Percentiles rank a stretch among this genome's conserved stretches.
These are phyloP conservation scores for Backusella westeae DNA, from an alignment of 192 early-diverging fungal genomes.

Conservation along the genomic window DNA sequence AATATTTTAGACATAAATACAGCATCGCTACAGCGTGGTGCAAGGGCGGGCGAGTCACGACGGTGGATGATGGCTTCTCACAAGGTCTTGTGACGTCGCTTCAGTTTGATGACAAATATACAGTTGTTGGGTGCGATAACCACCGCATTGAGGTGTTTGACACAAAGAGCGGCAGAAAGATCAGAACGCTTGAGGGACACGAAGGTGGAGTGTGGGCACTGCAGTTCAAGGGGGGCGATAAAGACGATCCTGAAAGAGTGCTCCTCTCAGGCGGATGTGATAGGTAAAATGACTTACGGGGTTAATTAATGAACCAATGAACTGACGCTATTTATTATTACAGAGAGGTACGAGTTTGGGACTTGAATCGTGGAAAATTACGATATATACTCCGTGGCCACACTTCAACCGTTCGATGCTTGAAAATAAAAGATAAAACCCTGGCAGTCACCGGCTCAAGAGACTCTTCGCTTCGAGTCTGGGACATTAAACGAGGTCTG, in stretches of 20 bases:
- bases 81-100: constrained; percentile 87
- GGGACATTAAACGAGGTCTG: constrained; percentile 69
- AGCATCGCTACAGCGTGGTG: constrained; percentile 54
- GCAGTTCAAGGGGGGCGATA: constrained; percentile 50
- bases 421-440: constrained; percentile 71
- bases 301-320: not conserved
- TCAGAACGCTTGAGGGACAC: constrained; percentile 78
- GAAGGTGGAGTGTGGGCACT: constrained; percentile 98
- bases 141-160: constrained; percentile 93
- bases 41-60: constrained; percentile 42
- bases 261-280: constrained; percentile 95
- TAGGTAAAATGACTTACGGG: constrained; percentile 48
- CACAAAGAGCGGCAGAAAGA: constrained; percentile 66
- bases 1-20: constrained; percentile 55
- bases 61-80: constrained; percentile 20
- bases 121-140: constrained; percentile 94
- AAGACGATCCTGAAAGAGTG: constrained; percentile 50
- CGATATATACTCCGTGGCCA: constrained; percentile 93
- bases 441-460: constrained; percentile 89
- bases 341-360: constrained; percentile 90
- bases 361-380: constrained; percentile 80
- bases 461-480: constrained; percentile 91
- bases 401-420: constrained; percentile 92
- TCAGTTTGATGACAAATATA: constrained; percentile 92
- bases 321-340: not conserved